Evolutionary conservation across 192 early-diverging fungal genomes (phyloP), one percentile per base, ranked within the genome.

Genomic region (Coemansia sp.): DNA sequence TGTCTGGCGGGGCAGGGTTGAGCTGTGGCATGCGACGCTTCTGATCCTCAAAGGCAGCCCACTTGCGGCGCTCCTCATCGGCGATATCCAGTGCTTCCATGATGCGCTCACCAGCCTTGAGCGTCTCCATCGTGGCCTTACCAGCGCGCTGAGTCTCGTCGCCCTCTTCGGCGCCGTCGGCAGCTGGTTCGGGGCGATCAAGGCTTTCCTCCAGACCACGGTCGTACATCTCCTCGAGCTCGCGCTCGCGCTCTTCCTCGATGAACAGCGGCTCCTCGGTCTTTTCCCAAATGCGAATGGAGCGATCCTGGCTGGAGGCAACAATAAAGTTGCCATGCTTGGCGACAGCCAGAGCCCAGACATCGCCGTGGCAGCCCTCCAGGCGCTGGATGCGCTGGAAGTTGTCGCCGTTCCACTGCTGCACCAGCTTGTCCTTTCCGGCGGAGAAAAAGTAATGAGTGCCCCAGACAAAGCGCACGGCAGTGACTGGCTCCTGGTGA

Each of bases 391-490:
- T 97, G 68, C 93, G 91, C 65, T 96, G 93, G 85, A 96, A 98
- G 83, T 94, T 96, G 76, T 99, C 97, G 60, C 89, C 90, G 76
- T 99, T 96, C 95, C 95, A 99, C 69, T 96, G 95, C 81, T 98
- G 95, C 58, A 98, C 84, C 39, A 87, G 76, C 74, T 89, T 86
- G 75, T 99, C 97, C 73, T 98, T 98, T 60, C 92, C 88, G 2
- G 90, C 91, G 12, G 95, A 92, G 68, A 97, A 97, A 65, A 98
- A 90, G 82, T 96, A 96, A 84, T 99, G 95, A 7, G 96, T 98
- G 29, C 93, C 92, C 84, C 89, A 93, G 4, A 97, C 94, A 83
- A 94, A 99, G 62, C 90, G 89, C 34, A 92, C 88, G 12, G 83
- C 79, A 83, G 95, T 98, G 46, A 99, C 91, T 51, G 88, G 87